Evolutionary conservation across 257 asterid genomes (phyloP), one percentile per base, ranked within the genome.

Genomic region (Gentiana macrophylla): DNA sequence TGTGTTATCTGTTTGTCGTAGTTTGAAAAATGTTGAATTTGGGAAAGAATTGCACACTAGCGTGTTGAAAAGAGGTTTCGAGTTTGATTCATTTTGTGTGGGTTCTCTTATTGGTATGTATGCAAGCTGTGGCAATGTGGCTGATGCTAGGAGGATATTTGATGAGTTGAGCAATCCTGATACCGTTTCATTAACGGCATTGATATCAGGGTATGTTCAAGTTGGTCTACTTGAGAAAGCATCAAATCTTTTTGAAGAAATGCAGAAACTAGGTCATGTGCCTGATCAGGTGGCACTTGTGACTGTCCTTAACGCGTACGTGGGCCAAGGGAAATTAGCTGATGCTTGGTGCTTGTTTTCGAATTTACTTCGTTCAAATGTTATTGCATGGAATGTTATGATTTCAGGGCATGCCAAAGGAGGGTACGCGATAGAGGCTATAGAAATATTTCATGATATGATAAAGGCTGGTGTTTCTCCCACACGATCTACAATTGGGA

Each of bases 101-200:
- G 98, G 92, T 48, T 73, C 96, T 35, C 72, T 91, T 46, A 75
- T 91, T 61, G 90, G 84, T 73, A 81, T 84, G 94, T 91, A 87
- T 59, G 89, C 95, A 1, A 91, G 87, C 77, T 78, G 94, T 67
- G 84, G 82, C 53, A 37, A 55, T 63, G 62, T 87, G 53, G 63
- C 38, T 56, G 76, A 61, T 58, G 91, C 98, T 35, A 79, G 72
- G 70, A 77, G 77, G 62, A 70, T 87, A 65, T 91, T 84, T 74
- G 84, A 82, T 70, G 66, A 49, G 47, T 79, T 78, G 6, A 63
- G 32, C 47, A 54, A 70, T 50, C 96, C 79, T 5, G 86, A 78
- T 62, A 83, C 62, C 12, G 79, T 91, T 79, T 84, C 94, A 65
- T 91, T 90, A 85, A 87, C 98, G 35, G 87, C 86, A 12, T 72